A percentile compares a stretch with the other conserved stretches of the same genome.
phyloP scores from a whole-genome alignment of 148 eudicot species.

The Tetragonia tetragonoides region DNA sequence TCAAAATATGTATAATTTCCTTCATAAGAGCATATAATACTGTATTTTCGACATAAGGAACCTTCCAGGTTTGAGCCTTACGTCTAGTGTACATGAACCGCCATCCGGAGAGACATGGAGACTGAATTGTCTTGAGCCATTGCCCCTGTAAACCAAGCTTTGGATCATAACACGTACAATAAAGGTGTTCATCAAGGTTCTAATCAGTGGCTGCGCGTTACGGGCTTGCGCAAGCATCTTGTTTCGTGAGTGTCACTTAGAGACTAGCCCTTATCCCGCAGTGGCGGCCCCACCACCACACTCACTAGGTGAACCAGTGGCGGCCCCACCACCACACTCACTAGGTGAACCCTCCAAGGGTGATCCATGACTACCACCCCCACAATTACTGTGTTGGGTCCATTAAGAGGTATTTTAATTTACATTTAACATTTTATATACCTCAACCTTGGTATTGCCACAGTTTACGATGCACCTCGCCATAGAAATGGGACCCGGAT shows the following conservation, averaged over 20 bases:
- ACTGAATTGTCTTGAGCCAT: background rate
- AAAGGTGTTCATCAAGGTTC: background rate
- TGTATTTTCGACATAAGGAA: background rate
- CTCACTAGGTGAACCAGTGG: no score
- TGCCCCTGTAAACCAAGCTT: background rate
- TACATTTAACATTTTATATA: no score
- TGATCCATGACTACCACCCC: no score
- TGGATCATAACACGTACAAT: background rate
- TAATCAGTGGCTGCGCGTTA: background rate
- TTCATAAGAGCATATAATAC: background rate
- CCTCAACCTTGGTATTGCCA: no score
- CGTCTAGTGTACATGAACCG: no score
- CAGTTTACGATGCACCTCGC: no score
- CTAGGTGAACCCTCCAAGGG: background rate
- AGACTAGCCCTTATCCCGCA: background rate
- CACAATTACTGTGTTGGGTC: no score
- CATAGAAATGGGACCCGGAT: no score
- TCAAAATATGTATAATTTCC: no score
- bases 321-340: no score
- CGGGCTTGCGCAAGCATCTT: slow-evolving; percentile 5
- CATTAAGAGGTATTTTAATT: no score
- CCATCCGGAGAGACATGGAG: background rate
- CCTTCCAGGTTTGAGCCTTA: no score
- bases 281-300: background rate
- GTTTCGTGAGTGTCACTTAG: background rate